A percentile compares a stretch with the other conserved stretches of the same genome.
phyloP scores from a whole-genome alignment of 768 basidiomycete genomes.

The Mycena venus region DNA sequence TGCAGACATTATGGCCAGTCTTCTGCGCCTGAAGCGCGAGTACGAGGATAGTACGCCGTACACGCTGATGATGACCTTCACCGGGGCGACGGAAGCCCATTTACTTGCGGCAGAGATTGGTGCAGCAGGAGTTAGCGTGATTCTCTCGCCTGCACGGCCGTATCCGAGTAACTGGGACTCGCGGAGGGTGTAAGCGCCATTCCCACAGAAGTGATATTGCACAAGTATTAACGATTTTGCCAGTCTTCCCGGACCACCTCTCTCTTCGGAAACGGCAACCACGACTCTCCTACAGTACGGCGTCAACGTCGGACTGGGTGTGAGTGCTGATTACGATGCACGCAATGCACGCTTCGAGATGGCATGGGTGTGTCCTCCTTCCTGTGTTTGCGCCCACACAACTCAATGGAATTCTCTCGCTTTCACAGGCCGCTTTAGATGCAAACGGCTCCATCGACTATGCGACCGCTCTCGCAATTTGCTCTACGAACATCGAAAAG shows the following conservation, averaged over 20 bases:
- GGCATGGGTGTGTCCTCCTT: conserved; percentile 59
- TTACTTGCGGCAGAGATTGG: conserved; percentile 75
- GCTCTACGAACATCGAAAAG: conserved; percentile 56
- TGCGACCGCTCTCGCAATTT: conserved; percentile 55
- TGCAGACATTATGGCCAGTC: conserved; percentile 81
- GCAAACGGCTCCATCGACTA: conserved; percentile 55
- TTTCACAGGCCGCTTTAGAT: conserved; percentile 46
- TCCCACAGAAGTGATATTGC: background rate
- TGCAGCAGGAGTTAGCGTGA: conserved; percentile 75
- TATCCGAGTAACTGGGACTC: conserved; percentile 77
- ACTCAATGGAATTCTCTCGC: background rate
- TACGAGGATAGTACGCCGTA: conserved; percentile 54
- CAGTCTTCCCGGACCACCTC: conserved; percentile 79
- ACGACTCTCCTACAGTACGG: conserved; percentile 67
- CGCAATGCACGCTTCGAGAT: conserved; percentile 79
- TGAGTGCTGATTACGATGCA: conserved; percentile 70
- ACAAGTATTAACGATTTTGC: background rate
- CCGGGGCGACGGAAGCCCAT: conserved; percentile 72
- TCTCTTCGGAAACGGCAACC: conserved; percentile 68
- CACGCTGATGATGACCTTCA: conserved; percentile 61
- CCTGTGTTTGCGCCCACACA: background rate
- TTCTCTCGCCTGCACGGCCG: conserved; percentile 73
- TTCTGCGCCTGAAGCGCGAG: conserved; percentile 72
- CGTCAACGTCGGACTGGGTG: conserved; percentile 75
- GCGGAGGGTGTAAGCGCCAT: conserved; percentile 69